Conservation (phyloP, 2,329 filamentous ascomycete species). For the Talaromyces islandicus region DNA sequence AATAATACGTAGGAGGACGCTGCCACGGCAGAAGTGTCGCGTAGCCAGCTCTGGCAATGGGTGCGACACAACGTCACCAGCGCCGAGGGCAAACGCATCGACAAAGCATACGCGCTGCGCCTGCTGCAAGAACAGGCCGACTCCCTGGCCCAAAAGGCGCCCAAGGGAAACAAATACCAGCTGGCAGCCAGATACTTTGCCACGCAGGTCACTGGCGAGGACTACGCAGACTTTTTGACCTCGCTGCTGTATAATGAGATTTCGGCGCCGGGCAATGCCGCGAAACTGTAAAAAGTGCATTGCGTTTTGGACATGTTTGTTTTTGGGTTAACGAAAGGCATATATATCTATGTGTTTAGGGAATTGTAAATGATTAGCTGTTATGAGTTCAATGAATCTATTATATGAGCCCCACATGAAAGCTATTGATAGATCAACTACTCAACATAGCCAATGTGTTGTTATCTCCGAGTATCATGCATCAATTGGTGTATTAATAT, state of each 20-base stretch:
- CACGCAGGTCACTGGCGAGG: slow-evolving; percentile 88
- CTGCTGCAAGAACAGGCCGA: slow-evolving; percentile 82
- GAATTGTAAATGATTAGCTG: not conserved
- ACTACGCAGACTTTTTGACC: slow-evolving; percentile 92
- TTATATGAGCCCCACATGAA: not conserved
- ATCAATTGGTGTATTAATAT: not conserved
- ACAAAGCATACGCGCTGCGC: slow-evolving; percentile 84
- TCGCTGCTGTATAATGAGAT: slow-evolving; percentile 25
- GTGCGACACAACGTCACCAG: slow-evolving; percentile 67
- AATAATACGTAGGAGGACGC: slow-evolving; percentile 63
- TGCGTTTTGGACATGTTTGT: not conserved
- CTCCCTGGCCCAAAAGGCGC: slow-evolving; percentile 65
- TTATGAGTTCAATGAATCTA: not conserved
- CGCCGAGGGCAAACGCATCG: slow-evolving; percentile 82
- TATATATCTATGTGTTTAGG: not conserved
- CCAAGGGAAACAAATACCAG: slow-evolving; percentile 85
- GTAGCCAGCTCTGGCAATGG: slow-evolving; percentile 97
- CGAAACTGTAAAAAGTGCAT: slow-evolving; percentile 51
- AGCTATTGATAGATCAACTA: not conserved
- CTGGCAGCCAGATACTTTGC: slow-evolving; percentile 91
- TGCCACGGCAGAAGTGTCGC: slow-evolving; percentile 90
- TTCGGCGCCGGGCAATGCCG: slow-evolving; percentile 57
- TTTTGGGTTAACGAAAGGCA: not conserved
- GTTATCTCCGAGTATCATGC: too few species aligned
- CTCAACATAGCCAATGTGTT: not conserved